Conservation (phyloP, 495 filamentous ascomycete species). For the Cenococcum geophilum region DNA sequence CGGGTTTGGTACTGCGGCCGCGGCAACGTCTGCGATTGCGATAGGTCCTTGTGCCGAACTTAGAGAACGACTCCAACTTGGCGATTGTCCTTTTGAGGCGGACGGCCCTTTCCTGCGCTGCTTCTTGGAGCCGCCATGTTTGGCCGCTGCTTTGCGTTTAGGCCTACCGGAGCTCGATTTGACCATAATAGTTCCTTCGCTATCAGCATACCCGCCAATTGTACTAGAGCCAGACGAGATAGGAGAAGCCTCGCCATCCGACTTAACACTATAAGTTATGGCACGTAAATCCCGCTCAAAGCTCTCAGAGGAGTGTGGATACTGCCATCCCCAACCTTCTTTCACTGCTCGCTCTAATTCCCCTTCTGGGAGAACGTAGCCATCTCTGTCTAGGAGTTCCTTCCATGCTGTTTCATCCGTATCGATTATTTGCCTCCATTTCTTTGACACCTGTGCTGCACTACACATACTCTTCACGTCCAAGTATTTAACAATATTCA, state of each 20-base stretch:
- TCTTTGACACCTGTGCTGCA: slow-evolving; percentile 88
- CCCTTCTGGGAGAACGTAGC: slow-evolving; percentile 68
- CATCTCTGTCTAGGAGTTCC: slow-evolving; percentile 78
- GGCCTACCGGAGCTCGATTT: slow-evolving; percentile 39
- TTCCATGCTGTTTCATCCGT: slow-evolving; percentile 95
- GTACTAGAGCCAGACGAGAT: slow-evolving; percentile 15
- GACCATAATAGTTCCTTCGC: slow-evolving; percentile 15
- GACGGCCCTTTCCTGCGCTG: slow-evolving; percentile 46
- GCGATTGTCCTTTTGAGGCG: slow-evolving; percentile 33
- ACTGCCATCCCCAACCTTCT: slow-evolving; percentile 99
- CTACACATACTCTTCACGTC: slow-evolving; percentile 83
- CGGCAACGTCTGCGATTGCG: slow-evolving; percentile 76
- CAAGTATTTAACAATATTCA: slow-evolving; percentile 81
- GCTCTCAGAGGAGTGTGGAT: slow-evolving; percentile 65
- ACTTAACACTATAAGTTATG: slow-evolving; percentile 11
- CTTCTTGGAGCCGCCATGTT: slow-evolving; percentile 34
- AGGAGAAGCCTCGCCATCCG: slow-evolving; percentile 21
- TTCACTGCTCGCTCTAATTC: slow-evolving; percentile 80
- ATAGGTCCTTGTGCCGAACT: slow-evolving; percentile 67
- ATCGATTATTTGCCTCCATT: slow-evolving; percentile 85
- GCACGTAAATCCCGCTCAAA: slow-evolving; percentile 70
- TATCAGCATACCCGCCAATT: slow-evolving; percentile 15
- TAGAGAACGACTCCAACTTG: slow-evolving; percentile 42
- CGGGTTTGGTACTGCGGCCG: slow-evolving; percentile 72
- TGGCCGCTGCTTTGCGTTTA: slow-evolving; percentile 53